Evolutionary conservation across 495 filamentous ascomycete genomes (phyloP), one percentile per base, ranked within the genome.

Genomic region (Aspergillus avenaceus): DNA sequence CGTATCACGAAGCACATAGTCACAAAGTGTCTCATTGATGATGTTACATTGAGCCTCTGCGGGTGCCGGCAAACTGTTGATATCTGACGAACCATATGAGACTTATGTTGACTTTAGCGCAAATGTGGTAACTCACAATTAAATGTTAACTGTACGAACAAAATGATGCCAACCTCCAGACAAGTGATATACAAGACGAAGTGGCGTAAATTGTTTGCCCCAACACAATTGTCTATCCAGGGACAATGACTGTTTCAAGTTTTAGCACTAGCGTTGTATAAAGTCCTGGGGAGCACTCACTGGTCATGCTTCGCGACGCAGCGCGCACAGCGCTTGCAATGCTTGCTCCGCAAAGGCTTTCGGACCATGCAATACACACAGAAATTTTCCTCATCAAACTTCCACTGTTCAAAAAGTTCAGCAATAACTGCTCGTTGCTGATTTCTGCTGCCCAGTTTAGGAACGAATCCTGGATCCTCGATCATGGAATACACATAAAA

Each of bases 231-330:
- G 66, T 93, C 85, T 29, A 97, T 90, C 93, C 93, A 98, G 0
- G 93, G 93, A 59, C 93, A 98, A 64, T 98, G 93, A 59, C 92
- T 97, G 74, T 52, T 50, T 40, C 22, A 37, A 31, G 26, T 21
- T 45, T 24, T 24, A 7, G 23, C 16, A 45, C n/a, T 5, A 12
- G 28, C 5, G 5, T 22, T 7, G 24, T 4, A 13, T 26, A 37
- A 44, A 11, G 23, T 6, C 3, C 5, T 14, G 13, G 34, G 16
- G 5, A 31, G 24, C 14, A 71, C 91, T 75, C 71, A 96, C 92
- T 98, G 93, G 62, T 98, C 93, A 67, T 97, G 88, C 69, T 93
- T 96, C 24, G 93, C 90, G 54, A 98, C 84, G 66, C 93, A 98
- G 41, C 93, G 88, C 50, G 84, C 80, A 59, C 93, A 98, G 53